Conservation (phyloP, 495 filamentous ascomycete genomes). For the Sordaria brevicollis region DNA sequence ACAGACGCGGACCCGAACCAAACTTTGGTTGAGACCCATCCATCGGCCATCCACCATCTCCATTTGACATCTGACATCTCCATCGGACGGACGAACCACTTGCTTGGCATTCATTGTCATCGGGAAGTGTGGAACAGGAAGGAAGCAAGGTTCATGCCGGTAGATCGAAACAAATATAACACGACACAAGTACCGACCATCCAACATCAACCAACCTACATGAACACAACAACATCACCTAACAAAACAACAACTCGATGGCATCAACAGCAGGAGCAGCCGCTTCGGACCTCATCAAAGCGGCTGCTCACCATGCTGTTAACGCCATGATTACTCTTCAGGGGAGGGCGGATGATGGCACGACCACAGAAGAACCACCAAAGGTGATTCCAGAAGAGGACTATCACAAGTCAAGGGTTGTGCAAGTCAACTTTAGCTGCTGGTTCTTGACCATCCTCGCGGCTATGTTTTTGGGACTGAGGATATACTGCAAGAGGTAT, state of each 20-base stretch:
- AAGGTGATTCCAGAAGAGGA: background rate
- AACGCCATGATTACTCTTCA: background rate
- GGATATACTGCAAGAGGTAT: slow-evolving; percentile 25
- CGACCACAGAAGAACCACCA: background rate
- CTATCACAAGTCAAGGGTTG: background rate
- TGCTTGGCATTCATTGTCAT: background rate
- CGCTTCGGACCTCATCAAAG: background rate
- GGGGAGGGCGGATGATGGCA: background rate
- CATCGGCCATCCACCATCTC: background rate
- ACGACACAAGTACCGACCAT: background rate
- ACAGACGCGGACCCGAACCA: background rate
- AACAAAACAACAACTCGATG: background rate
- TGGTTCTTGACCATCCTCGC: slow-evolving; percentile 28
- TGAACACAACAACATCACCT: background rate
- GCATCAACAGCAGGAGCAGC: background rate
- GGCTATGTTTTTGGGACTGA: slow-evolving; percentile 23
- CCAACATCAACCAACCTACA: background rate
- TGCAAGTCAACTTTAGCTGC: slow-evolving; percentile 31
- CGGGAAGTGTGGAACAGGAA: background rate
- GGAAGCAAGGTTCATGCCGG: background rate
- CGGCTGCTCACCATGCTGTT: background rate
- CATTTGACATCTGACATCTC: background rate
- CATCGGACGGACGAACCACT: background rate
- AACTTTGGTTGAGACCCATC: background rate
- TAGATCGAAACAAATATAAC: too few species aligned